Conservation (phyloP, 352 stramenopile species). For the Phytophthora hybrid region DNA sequence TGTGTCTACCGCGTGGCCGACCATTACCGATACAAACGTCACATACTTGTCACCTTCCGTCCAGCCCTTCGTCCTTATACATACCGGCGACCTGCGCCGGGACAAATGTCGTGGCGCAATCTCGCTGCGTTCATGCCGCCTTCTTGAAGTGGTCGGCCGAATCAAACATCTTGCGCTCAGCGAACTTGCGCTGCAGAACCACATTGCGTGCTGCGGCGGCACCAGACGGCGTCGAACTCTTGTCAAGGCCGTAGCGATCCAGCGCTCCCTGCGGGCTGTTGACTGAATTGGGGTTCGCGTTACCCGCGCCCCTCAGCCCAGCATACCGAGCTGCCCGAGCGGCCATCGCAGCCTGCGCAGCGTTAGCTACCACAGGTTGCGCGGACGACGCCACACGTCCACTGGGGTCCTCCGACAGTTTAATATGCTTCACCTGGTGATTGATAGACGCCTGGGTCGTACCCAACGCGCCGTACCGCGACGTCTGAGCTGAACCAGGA, state of each 20-base stretch:
- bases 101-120: not conserved
- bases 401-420: constrained; percentile 58
- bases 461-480: constrained; percentile 17
- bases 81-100: not conserved
- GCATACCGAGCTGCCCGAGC: constrained; percentile 34
- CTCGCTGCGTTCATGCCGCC: constrained; percentile 32
- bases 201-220: constrained; percentile 69
- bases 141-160: constrained; percentile 84
- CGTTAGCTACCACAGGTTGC: constrained; percentile 25
- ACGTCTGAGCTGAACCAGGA: not conserved
- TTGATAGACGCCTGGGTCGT: constrained; percentile 44
- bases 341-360: constrained; percentile 35
- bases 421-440: constrained; percentile 85
- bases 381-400: constrained; percentile 38
- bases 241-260: constrained; percentile 38
- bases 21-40: constrained; percentile 23
- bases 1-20: not conserved
- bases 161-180: constrained; percentile 81
- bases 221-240: constrained; percentile 29
- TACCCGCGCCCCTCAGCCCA: constrained; percentile 19
- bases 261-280: constrained; percentile 20
- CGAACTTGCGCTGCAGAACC: constrained; percentile 69
- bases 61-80: not conserved
- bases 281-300: constrained; percentile 1
- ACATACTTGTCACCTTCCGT: constrained; percentile 14